These are phyloP conservation scores for Pseudocercospora pini-densiflorae DNA, from an alignment of 2,329 filamentous ascomycete genomes.

Conservation along the genomic window DNA sequence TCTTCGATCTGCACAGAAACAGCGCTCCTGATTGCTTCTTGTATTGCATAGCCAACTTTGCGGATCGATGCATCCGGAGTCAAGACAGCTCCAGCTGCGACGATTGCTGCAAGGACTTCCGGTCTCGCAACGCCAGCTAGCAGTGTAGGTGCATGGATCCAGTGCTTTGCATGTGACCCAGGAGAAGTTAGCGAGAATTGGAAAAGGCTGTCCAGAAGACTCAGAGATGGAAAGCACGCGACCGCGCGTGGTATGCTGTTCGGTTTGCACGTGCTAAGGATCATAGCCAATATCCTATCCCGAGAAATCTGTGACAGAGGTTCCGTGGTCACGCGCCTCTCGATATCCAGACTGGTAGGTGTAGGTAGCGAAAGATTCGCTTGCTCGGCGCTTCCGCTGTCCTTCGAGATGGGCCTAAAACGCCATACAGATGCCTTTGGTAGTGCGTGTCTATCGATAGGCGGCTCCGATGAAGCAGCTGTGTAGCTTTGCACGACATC, in stretches of 20 bases:
- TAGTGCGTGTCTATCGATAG: constrained; percentile 41
- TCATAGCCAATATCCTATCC: constrained; percentile 67
- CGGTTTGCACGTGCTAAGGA: constrained; percentile 62
- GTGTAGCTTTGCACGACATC: constrained; percentile 41
- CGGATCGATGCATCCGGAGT: constrained; percentile 63
- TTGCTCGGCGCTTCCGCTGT: constrained; percentile 42
- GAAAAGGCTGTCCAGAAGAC: constrained; percentile 64
- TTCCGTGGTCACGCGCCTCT: constrained; percentile 48
- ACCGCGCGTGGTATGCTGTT: constrained; percentile 57
- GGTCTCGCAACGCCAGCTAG: constrained; percentile 60
- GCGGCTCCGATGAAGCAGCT: constrained; percentile 36
- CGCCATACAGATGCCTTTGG: constrained; percentile 52
- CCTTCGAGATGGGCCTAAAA: constrained; percentile 46
- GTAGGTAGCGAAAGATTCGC: constrained; percentile 48
- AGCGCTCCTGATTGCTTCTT: constrained; percentile 53
- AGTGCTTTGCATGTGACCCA: constrained; percentile 61
- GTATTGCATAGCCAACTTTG: constrained; percentile 62
- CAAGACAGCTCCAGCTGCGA: constrained; percentile 64
- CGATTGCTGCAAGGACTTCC: constrained; percentile 64
- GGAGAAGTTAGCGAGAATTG: constrained; percentile 65
- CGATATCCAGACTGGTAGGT: constrained; percentile 43
- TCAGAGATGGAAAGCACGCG: constrained; percentile 65
- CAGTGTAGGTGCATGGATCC: constrained; percentile 66
- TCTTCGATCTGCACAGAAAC: constrained; percentile 50
- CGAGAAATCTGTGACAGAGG: constrained; percentile 47